A percentile compares a stretch with the other conserved stretches of the same genome.
Evolutionary conservation across 2,329 filamentous ascomycete genomes (phyloP).

Genomic region (Coniochaeta pulveracea): DNA sequence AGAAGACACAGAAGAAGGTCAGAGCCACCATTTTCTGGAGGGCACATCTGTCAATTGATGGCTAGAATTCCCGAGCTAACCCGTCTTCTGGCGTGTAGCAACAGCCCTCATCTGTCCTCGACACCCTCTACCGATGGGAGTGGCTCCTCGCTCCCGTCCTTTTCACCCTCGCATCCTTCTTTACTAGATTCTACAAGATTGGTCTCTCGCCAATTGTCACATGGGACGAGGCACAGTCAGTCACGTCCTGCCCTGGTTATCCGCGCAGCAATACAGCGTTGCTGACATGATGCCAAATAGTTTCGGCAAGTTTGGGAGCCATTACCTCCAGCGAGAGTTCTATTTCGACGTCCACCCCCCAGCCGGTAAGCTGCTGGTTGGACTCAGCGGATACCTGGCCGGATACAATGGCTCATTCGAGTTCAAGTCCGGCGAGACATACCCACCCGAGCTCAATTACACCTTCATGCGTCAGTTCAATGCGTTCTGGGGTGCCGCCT

Average conservation of each 20-base stretch:
- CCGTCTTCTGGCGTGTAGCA: too few relatives aligned
- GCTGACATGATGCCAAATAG: conserved; percentile 29
- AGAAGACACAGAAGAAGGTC: conserved; percentile 48
- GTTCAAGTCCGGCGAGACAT: conserved; percentile 96
- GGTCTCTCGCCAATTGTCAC: conserved; percentile 56
- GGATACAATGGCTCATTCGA: conserved; percentile 99
- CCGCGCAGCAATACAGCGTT: conserved; percentile 10
- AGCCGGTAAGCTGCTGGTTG: conserved; percentile 96
- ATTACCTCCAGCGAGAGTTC: conserved; percentile 98
- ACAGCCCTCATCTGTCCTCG: conserved; percentile 42
- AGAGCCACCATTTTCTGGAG: conserved; percentile 6
- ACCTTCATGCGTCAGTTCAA: conserved; percentile 99
- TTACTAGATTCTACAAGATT: conserved; percentile 60
- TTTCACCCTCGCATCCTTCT: conserved; percentile 50
- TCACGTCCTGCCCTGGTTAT: conserved; percentile 9
- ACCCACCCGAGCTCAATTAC: conserved; percentile 88
- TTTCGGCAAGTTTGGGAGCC: conserved; percentile 96
- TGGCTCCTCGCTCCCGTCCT: conserved; percentile 48
- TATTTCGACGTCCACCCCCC: conserved; percentile 86
- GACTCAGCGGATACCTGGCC: conserved; percentile 87
- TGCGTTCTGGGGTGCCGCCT: conserved; percentile 83
- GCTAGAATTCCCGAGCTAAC: too few relatives aligned
- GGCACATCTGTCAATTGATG: background rate
- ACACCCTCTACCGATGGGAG: conserved; percentile 54
- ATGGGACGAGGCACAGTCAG: conserved; percentile 57